A percentile compares a stretch with the other conserved stretches of the same genome.
These are phyloP conservation scores for Malassezia furfur DNA, from an alignment of 1,284 basidiomycete genomes.

Conservation along the genomic window DNA sequence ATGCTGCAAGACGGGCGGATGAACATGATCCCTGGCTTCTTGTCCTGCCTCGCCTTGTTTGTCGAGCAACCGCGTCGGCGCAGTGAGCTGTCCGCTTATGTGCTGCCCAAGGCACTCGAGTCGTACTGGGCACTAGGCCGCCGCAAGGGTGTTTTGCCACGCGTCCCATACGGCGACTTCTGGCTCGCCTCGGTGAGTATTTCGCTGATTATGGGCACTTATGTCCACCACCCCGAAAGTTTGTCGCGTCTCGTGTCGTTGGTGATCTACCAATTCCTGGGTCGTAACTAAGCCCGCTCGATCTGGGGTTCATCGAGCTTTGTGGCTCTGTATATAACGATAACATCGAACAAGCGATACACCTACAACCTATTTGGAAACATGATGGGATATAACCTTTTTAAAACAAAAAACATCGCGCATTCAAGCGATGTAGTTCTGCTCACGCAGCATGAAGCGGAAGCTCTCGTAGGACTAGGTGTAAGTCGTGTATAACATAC, in stretches of 20 bases:
- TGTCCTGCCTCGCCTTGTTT: constrained; percentile 68
- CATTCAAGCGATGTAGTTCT: neutral
- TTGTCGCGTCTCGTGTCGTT: constrained; percentile 75
- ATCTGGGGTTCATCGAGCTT: too few species aligned
- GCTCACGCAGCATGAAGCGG: constrained; percentile 41
- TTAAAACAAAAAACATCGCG: too few species aligned
- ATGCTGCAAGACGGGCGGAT: constrained; percentile 49
- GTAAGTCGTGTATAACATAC: constrained; percentile 10
- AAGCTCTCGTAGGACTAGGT: constrained; percentile 44
- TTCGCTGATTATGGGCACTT: constrained; percentile 79
- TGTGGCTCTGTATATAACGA: too few species aligned
- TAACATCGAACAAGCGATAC: too few species aligned
- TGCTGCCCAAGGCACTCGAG: constrained; percentile 67
- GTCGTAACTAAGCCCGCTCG: constrained; percentile 25
- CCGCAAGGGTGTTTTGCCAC: constrained; percentile 66
- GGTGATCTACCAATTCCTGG: constrained; percentile 65
- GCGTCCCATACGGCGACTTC: constrained; percentile 59
- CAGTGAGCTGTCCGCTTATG: constrained; percentile 85
- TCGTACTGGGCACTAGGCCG: constrained; percentile 67
- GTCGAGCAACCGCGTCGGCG: constrained; percentile 74
- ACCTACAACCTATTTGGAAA: too few species aligned
- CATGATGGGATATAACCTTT: too few species aligned
- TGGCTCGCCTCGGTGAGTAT: constrained; percentile 63
- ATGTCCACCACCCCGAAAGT: constrained; percentile 76
- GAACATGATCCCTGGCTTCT: constrained; percentile 63